Conservation (phyloP, 805 yeast species). For the Schwanniomyces yamadae region DNA sequence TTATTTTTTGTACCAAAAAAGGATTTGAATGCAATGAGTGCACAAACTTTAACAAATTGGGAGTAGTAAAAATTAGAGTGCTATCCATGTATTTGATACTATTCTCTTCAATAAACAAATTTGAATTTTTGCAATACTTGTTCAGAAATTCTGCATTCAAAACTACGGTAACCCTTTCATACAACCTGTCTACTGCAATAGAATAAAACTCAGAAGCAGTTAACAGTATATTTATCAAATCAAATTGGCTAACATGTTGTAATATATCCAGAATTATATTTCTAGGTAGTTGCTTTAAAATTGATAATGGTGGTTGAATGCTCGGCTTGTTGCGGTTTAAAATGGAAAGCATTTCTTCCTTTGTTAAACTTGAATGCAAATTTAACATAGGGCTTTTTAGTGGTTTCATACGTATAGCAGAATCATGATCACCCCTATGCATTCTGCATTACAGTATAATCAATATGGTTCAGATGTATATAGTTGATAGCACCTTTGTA, state of each 20-base stretch:
- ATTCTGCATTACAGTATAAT: neutral
- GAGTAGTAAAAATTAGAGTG: slow-evolving; percentile 21
- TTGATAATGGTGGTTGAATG: slow-evolving; percentile 12
- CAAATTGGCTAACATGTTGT: slow-evolving; percentile 31
- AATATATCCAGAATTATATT: slow-evolving; percentile 14
- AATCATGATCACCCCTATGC: neutral
- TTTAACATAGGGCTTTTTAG: neutral
- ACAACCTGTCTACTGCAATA: slow-evolving; percentile 23
- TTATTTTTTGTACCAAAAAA: slow-evolving; percentile 19
- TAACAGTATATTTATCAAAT: slow-evolving; percentile 22
- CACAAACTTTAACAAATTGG: slow-evolving; percentile 18
- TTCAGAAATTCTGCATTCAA: slow-evolving; percentile 28
- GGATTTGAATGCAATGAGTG: slow-evolving; percentile 17
- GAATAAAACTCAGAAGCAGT: slow-evolving; percentile 22
- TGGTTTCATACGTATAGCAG: neutral
- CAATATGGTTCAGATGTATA: no score
- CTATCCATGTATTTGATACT: slow-evolving; percentile 32
- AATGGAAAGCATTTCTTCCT: neutral
- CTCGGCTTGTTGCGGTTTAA: neutral
- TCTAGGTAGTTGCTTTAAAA: slow-evolving; percentile 14
- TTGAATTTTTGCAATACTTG: slow-evolving; percentile 13
- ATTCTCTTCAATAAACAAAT: slow-evolving; percentile 22
- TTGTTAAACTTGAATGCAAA: neutral
- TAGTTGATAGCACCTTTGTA: no score
- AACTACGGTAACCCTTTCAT: slow-evolving; percentile 29